Base-by-base conservation (phyloP, 2,329 filamentous ascomycete species). In the Penicillium sp. region DNA sequence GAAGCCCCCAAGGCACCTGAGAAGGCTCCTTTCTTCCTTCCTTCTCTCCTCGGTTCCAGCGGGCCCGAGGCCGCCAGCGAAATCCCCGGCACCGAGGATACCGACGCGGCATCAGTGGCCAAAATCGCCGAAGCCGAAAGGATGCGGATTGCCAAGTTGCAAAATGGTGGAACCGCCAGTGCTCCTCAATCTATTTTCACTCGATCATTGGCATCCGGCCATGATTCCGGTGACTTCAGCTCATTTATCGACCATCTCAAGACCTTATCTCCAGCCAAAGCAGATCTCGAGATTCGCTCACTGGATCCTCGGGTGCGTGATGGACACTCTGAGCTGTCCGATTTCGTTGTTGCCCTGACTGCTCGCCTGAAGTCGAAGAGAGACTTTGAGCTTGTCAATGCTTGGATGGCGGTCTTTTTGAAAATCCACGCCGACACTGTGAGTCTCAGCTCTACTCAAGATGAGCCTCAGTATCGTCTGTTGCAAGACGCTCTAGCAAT, bases 391-490 rank as follows among this genome's bases (percentile, higher is more conserved):
- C 82, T 99, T 39, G 89, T 91, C 17, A 93, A 97, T 75, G 91
- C 92, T 0, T 99, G 94, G 93, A 97, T 99, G 92, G 88, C 89
- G 2, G 93, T 97, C 1, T 96, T 97, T 69, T 73, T 99, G 58
- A 85, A 88, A 48, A 78, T 96, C 41, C 93, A 97, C 74, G 82
- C 82, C 7, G 86, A 88, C 60, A 77, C 82, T 17, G 77, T 89
- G 15, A 73, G 77, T 7, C 58, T 69, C 47, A 75, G 72, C 36
- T 73, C 77, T 35, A 75, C 77, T 38, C 70, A 78, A 78, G 77
- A 81, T 77, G 70, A 83, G 69, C 73, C 76, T 43, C 67, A 68
- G 45, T 58, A 65, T 27, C 60, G 79, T 62, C 68, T 73, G 31
- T 73, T 93, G 15, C 79, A 86, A 45, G 78, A 75, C 1, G 85